Evolutionary conservation across 352 stramenopile genomes (phyloP), one percentile per base, ranked within the genome.

Genomic region (Globisporangium heterothallicum): DNA sequence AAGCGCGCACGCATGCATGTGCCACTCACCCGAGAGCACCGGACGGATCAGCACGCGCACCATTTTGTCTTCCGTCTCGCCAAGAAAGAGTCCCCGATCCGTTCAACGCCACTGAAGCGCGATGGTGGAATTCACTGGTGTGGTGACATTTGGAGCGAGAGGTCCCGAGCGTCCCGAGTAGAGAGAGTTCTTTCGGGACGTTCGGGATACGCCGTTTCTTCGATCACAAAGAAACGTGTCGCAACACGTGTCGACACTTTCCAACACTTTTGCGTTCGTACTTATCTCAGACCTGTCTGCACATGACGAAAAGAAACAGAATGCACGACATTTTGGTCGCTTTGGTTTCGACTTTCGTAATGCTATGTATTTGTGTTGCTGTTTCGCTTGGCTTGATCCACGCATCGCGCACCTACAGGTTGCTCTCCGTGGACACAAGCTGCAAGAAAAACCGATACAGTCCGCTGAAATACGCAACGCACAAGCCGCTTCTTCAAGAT

Each of bases 11-110:
- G 32, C n/a, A 16, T 38, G 8, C 6, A 18, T 38, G 32, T 16
- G 18, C 12, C n/a, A 56, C 49, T 18, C 12, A 51, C 51, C 46
- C 12, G 40, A 57, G 27, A 56, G 55, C 26, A 38, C 43, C n/a
- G 77, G 77, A 67, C 77, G 77, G 53, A 88, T 70, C 67, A 70
- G 82, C 62, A 86, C 77, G 66, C 74, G 74, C 70, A 88, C 68
- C 77, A 88, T 88, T 26, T 61, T 58, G 9, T 32, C 43, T 52
- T 42, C 32, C 22, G 34, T n/a, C n/a, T 44, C 46, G 40, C n/a
- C 22, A 56, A 42, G 47, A 56, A 56, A 35, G 46, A 36, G 22
- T 40, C 46, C 30, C 29, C 49, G 38, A 49, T 47, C 42, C 49
- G 19, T 40, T 40, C 38, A 47, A 38, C 32, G 36, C 49, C 36